phyloP scores from a whole-genome alignment of 352 stramenopile species.

The Globisporangium alternatum region DNA sequence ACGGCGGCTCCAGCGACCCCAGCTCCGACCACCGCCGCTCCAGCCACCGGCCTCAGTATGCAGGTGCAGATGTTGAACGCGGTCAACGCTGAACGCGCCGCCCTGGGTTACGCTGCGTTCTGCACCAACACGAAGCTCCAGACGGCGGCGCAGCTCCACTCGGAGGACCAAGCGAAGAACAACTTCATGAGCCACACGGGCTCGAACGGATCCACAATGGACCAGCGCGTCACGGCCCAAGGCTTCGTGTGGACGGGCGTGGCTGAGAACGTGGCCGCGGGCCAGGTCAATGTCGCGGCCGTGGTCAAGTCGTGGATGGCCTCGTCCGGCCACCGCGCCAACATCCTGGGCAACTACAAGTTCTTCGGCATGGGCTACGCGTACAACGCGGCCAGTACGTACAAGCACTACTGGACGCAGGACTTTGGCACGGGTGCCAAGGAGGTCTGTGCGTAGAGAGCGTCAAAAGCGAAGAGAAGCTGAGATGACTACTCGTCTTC shows the following conservation, averaged over 20 bases:
- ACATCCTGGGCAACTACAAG: slow-evolving; percentile 28
- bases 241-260: slow-evolving; percentile 22
- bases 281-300: slow-evolving; percentile 15
- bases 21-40: no score
- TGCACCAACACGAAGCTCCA: slow-evolving; percentile 34
- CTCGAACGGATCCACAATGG: slow-evolving; percentile 22
- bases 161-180: slow-evolving; percentile 24
- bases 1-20: no score
- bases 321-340: slow-evolving; percentile 17
- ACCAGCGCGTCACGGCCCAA: slow-evolving; percentile 21
- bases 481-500: background rate
- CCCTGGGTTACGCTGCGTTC: slow-evolving; percentile 10
- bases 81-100: slow-evolving; percentile 19
- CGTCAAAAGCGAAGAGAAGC: background rate
- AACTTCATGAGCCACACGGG: slow-evolving; percentile 34
- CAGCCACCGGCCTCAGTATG: no score
- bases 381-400: slow-evolving; percentile 30
- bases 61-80: slow-evolving; percentile 19
- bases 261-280: slow-evolving; percentile 25
- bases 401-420: slow-evolving; percentile 59
- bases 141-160: slow-evolving; percentile 26
- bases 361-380: slow-evolving; percentile 43
- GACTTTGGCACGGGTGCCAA: slow-evolving; percentile 33
- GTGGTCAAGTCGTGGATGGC: slow-evolving; percentile 24
- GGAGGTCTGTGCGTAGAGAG: background rate